Evolutionary conservation across 352 stramenopile species (phyloP), one percentile per base, ranked within the genome.

Genomic region (Pythium phragmitis): DNA sequence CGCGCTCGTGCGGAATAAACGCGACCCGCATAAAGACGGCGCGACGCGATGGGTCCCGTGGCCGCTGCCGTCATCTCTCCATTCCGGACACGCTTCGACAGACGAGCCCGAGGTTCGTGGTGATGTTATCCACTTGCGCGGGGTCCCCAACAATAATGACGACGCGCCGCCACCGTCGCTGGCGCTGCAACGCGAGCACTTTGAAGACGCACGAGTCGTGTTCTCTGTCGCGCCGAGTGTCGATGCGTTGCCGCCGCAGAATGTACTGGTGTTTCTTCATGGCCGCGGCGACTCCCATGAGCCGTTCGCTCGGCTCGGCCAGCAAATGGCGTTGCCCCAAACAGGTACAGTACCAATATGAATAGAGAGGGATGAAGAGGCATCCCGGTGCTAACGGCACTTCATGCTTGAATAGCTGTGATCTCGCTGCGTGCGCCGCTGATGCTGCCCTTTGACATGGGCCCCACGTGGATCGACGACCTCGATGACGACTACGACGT

Each of bases 201-300:
- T 72, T 48, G 28, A 14, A 11, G 19, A 56, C 3, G 19, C 45
- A 19, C 66, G 1, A 0, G 41, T 49, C 28, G 23, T 30, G 50
- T 86, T 88, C 46, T 50, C 78, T 17, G 43, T 70, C n/a, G 1
- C 11, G 6, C 19, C 66, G 2, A 66, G 66, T 19, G 48, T 52
- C 19, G 51, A 69, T 23, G 50, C 54, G 4, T 50, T 74, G 16
- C 47, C 69, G 34, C 57, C 73, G 43, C 76, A 91, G 52, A 91
- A 89, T 49, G 26, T 89, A 26, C 61, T 89, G 7, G 28, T 91
- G 33, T 75, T 89, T 57, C 65, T 91, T 19, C 82, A 91, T 30
- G 82, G 80, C 3, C 78, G 77, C 30, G 82, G 82, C 7, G 80
- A 88, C 59, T 84, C 71, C 28, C 72, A 82, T n/a, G 66, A 60